These are phyloP conservation scores for Rhizopus delemar DNA, from an alignment of 371 early-diverging fungal species.

Conservation along the genomic window DNA sequence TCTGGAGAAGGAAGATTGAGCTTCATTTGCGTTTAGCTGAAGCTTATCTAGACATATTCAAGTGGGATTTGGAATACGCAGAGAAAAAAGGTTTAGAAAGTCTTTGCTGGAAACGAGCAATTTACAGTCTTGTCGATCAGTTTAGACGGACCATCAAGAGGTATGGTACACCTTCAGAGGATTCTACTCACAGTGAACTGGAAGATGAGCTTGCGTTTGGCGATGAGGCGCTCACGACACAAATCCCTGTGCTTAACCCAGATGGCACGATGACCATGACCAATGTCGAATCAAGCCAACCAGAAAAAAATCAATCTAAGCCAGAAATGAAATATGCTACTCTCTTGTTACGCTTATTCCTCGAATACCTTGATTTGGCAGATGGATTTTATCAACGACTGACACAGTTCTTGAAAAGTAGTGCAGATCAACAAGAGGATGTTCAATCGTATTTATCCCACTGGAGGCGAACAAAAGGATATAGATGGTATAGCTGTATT, in stretches of 20 bases:
- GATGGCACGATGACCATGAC: slow-evolving; percentile 21
- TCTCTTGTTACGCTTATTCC: slow-evolving; percentile 19
- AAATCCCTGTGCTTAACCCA: slow-evolving; percentile 17
- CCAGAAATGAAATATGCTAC: slow-evolving; percentile 11
- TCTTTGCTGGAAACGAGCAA: slow-evolving; percentile 66
- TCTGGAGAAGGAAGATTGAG: slow-evolving; percentile 44
- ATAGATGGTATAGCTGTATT: slow-evolving; percentile 59
- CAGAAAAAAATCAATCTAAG: background rate
- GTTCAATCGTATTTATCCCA: slow-evolving; percentile 25
- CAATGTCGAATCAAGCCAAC: slow-evolving; percentile 11
- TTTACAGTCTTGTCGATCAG: slow-evolving; percentile 63
- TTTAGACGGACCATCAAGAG: slow-evolving; percentile 54
- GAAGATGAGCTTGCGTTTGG: slow-evolving; percentile 9
- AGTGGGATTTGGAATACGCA: slow-evolving; percentile 54
- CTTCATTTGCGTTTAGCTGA: slow-evolving; percentile 43
- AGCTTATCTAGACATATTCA: slow-evolving; percentile 53
- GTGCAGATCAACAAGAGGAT: slow-evolving; percentile 17
- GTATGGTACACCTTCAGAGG: slow-evolving; percentile 5
- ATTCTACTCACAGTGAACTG: slow-evolving; percentile 7
- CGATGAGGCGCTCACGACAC: slow-evolving; percentile 15
- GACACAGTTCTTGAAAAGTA: slow-evolving; percentile 35
- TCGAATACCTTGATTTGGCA: slow-evolving; percentile 35
- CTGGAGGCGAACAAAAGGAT: slow-evolving; percentile 40
- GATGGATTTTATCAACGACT: slow-evolving; percentile 51
- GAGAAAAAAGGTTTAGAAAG: slow-evolving; percentile 62